Evolutionary conservation across 192 early-diverging fungal species (phyloP).

Genomic region (Mortierella hygrophila): DNA sequence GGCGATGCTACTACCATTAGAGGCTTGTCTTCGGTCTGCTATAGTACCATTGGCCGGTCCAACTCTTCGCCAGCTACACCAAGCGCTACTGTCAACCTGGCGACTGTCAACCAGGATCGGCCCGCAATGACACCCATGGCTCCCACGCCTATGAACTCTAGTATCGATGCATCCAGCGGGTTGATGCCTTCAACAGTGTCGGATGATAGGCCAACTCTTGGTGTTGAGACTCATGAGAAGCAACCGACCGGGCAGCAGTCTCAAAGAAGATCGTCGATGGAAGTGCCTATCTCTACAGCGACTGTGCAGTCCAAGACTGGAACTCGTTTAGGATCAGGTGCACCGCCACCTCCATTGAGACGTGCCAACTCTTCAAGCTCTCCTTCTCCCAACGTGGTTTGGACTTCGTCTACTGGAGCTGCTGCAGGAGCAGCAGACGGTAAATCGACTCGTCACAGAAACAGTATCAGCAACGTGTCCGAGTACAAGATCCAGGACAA

Average conservation of each 20-base stretch:
- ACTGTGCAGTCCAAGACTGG: not conserved
- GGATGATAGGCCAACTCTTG: not conserved
- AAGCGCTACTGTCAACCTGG: not conserved
- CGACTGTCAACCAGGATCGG: not conserved
- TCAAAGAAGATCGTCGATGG: not conserved
- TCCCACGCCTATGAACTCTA: not conserved
- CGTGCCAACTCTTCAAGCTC: constrained; percentile 2
- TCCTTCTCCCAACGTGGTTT: not conserved
- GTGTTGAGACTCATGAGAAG: not conserved
- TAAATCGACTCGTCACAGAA: not conserved
- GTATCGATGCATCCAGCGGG: not conserved
- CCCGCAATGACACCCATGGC: not conserved
- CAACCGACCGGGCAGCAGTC: not conserved
- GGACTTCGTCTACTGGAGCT: not conserved
- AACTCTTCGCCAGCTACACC: constrained; percentile 22
- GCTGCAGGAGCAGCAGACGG: not conserved
- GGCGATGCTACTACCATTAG: not conserved
- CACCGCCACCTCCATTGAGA: not conserved
- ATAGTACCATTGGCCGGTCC: constrained; percentile 4
- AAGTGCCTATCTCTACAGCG: not conserved
- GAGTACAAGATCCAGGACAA: not conserved
- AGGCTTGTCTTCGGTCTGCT: constrained; percentile 8
- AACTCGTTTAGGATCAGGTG: not conserved
- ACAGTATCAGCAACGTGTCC: not conserved
- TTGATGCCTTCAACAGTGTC: not conserved